These are phyloP conservation scores for Luffa aegyptiaca DNA, from an alignment of 306 rosid genomes.

Conservation along the genomic window DNA sequence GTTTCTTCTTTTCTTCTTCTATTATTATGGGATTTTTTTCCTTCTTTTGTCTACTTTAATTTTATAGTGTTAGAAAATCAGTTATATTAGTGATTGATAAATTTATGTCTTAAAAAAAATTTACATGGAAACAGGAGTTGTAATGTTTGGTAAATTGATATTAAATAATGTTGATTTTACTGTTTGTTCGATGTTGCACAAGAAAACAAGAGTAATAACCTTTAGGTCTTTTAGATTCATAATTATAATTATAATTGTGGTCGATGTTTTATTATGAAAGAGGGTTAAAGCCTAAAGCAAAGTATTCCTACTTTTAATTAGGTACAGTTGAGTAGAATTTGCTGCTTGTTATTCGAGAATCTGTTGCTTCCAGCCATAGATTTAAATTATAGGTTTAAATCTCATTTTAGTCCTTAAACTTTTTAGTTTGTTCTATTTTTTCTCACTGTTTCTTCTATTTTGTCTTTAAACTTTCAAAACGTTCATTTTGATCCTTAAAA, in stretches of 20 bases:
- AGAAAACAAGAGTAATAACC: not conserved
- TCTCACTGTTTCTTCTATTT: no score
- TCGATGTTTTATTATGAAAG: not conserved
- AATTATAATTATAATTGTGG: not conserved
- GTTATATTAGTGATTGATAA: not conserved
- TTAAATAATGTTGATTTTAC: not conserved
- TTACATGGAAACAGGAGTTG: not conserved
- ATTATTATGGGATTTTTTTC: not conserved
- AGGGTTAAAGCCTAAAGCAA: not conserved
- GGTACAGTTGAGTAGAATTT: not conserved
- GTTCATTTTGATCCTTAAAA: no score
- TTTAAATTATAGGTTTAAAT: no score
- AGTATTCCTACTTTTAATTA: no score
- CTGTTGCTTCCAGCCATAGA: not conserved
- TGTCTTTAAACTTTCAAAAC: no score
- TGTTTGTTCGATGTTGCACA: not conserved
- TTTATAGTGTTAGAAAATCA: not conserved
- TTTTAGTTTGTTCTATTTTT: no score
- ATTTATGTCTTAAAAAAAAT: not conserved
- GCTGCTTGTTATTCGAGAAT: not conserved
- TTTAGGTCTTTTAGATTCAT: not conserved
- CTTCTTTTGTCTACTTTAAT: not conserved
- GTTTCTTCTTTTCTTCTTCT: not conserved
- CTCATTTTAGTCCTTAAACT: no score
- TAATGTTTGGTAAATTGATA: not conserved